phyloP scores from a whole-genome alignment of 2,329 filamentous ascomycete species.

The Chlorencoelia australis region DNA sequence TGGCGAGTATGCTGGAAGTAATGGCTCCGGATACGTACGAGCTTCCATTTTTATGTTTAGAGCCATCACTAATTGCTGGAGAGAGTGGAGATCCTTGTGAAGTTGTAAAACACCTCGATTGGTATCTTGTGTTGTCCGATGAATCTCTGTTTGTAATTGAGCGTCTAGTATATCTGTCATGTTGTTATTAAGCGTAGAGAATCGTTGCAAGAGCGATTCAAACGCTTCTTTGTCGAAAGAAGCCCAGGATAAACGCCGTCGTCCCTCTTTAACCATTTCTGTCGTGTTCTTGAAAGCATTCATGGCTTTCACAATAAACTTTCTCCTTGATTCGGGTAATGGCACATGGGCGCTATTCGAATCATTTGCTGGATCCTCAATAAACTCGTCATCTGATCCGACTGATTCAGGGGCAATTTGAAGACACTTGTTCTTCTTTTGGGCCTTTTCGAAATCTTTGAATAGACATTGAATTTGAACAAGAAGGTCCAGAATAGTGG shows the following conservation, averaged over 20 bases:
- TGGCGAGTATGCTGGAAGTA: slow-evolving; percentile 15
- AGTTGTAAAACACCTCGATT: slow-evolving; percentile 38
- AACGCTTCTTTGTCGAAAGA: slow-evolving; percentile 38
- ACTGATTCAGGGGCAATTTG: slow-evolving; percentile 27
- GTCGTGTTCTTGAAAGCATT: slow-evolving; percentile 29
- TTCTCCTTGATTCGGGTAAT: slow-evolving; percentile 31
- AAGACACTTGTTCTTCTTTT: slow-evolving; percentile 31
- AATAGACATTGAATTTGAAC: slow-evolving; percentile 39
- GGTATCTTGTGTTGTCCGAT: slow-evolving; percentile 38
- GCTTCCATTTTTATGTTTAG: slow-evolving; percentile 35
- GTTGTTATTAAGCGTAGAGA: slow-evolving; percentile 36
- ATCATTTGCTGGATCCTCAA: slow-evolving; percentile 32
- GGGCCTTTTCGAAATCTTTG: slow-evolving; percentile 35
- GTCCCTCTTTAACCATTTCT: slow-evolving; percentile 18
- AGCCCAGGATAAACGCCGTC: slow-evolving; percentile 32
- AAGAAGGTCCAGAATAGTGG: slow-evolving; percentile 38
- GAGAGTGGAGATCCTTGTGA: slow-evolving; percentile 36
- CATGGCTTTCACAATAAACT: slow-evolving; percentile 38
- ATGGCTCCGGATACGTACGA: slow-evolving; percentile 8
- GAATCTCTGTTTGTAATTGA: slow-evolving; percentile 37
- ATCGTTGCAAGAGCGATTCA: slow-evolving; percentile 34
- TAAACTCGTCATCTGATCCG: slow-evolving; percentile 13
- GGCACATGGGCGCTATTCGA: slow-evolving; percentile 36
- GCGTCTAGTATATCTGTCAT: slow-evolving; percentile 40
- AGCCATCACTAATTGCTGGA: slow-evolving; percentile 36